These are phyloP conservation scores for Penicillium manginii DNA, from an alignment of 495 filamentous ascomycete genomes.

Conservation along the genomic window DNA sequence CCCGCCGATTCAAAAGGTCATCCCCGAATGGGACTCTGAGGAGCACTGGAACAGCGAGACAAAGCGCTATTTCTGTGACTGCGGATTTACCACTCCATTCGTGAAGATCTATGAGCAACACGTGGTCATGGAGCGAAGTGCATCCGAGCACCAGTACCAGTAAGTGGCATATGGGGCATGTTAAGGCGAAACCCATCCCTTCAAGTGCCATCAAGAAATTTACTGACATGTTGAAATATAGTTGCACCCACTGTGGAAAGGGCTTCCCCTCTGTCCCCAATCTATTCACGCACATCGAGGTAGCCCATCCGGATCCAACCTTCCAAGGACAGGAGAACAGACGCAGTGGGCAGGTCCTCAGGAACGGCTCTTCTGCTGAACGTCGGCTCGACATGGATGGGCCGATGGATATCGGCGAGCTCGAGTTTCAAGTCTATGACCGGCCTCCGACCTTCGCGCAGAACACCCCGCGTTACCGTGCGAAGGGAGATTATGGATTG, in stretches of 20 bases:
- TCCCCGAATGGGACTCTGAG: constrained; percentile 26
- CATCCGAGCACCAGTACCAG: not conserved
- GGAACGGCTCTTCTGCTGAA: not conserved
- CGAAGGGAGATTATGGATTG: not conserved
- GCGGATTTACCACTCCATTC: constrained; percentile 26
- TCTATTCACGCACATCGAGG: not conserved
- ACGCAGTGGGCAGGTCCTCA: not conserved
- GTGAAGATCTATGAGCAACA: not conserved
- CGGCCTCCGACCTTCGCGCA: not conserved
- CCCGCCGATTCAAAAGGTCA: constrained; percentile 17
- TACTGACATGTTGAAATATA: not conserved
- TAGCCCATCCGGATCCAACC: not conserved
- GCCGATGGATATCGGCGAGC: not conserved
- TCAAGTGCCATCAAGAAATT: not conserved
- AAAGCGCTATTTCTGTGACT: constrained; percentile 30
- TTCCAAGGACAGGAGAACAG: not conserved
- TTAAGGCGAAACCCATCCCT: not conserved
- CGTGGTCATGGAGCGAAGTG: not conserved
- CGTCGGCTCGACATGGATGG: not conserved
- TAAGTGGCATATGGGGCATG: not conserved
- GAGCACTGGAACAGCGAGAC: constrained; percentile 27
- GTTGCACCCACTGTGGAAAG: not conserved
- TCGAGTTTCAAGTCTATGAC: not conserved
- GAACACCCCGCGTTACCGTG: not conserved
- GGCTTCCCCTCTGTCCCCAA: not conserved